Conservation (phyloP, 2,329 filamentous ascomycete genomes). For the Trichoderma sp. region DNA sequence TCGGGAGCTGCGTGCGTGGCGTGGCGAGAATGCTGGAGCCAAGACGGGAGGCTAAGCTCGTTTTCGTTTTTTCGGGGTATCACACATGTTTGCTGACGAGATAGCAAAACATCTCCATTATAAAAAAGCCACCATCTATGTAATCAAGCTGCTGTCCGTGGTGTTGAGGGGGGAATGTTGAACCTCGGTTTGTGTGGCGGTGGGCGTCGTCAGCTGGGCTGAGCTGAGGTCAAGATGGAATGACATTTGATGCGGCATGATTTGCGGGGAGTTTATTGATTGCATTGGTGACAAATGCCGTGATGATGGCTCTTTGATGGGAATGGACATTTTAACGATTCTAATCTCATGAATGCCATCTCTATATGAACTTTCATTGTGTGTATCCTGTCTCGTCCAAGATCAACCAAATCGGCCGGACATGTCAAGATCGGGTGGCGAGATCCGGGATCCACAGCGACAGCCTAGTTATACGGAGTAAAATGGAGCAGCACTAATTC, state of each 20-base stretch:
- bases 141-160: background rate
- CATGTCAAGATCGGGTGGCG: background rate
- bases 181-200: background rate
- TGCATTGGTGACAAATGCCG: background rate
- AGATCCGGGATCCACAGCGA: slow-evolving; percentile 13
- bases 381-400: background rate
- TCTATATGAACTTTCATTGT: background rate
- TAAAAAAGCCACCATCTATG: background rate
- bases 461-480: background rate
- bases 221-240: background rate
- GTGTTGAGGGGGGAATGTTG: background rate
- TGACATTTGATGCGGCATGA: background rate
- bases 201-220: slow-evolving; percentile 9
- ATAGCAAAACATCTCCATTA: background rate
- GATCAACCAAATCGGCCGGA: background rate
- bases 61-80: background rate
- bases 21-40: background rate
- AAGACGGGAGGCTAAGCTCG: background rate
- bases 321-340: background rate
- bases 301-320: background rate
- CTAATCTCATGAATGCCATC: background rate
- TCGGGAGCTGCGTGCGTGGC: background rate
- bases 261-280: background rate
- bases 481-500: background rate
- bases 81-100: background rate